phyloP scores from a whole-genome alignment of 306 rosid species.

The Rubus idaeus region DNA sequence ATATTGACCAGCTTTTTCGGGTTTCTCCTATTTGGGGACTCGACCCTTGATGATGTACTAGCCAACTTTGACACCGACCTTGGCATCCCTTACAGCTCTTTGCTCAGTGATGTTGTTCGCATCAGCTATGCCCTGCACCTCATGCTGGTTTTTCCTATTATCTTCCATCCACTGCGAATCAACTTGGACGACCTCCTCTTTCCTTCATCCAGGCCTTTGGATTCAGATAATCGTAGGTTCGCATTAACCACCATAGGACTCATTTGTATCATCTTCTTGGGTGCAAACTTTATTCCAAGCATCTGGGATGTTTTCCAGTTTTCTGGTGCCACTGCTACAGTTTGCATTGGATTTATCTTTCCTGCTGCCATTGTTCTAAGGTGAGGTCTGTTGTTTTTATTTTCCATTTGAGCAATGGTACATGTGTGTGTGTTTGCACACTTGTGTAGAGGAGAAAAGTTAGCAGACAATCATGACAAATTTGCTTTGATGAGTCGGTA shows the following conservation, averaged over 20 bases:
- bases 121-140: conserved; percentile 69
- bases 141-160: conserved; percentile 68
- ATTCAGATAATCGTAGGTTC: conserved; percentile 37
- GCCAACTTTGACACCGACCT: conserved; percentile 70
- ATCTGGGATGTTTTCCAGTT: conserved; percentile 72
- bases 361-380: conserved; percentile 71
- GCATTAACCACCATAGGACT: conserved; percentile 47
- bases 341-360: conserved; percentile 66
- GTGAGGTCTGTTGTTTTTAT: conserved; percentile 27
- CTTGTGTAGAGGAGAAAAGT: no score
- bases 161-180: conserved; percentile 63
- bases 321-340: conserved; percentile 74
- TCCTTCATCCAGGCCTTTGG: conserved; percentile 49
- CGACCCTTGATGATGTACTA: conserved; percentile 61
- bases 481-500: not conserved
- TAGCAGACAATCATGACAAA: no score
- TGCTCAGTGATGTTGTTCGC: conserved; percentile 58
- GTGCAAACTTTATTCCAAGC: conserved; percentile 68
- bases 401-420: not conserved
- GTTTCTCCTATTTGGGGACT: conserved; percentile 62
- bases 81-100: conserved; percentile 56
- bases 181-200: conserved; percentile 52
- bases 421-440: no score
- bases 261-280: conserved; percentile 41
- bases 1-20: conserved; percentile 64